These are phyloP conservation scores for Botryotinia narcissicola DNA, from an alignment of 2,329 filamentous ascomycete species.

Conservation along the genomic window DNA sequence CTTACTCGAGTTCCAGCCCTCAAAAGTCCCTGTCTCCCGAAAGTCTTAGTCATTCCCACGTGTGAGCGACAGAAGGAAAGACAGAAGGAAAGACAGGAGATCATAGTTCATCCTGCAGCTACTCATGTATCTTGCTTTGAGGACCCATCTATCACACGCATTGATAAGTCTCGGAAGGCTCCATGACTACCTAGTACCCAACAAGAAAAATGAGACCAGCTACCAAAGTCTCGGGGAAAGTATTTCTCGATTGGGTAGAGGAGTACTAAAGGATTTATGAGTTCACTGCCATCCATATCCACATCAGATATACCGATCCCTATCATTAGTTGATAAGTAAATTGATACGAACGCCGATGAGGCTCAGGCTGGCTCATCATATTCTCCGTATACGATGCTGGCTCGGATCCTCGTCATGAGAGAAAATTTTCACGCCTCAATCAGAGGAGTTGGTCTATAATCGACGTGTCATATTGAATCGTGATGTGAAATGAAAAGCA, in stretches of 20 bases:
- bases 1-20: slow-evolving; percentile 13
- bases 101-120: neutral
- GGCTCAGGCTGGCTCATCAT: slow-evolving; percentile 15
- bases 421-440: neutral
- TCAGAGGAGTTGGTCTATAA: neutral
- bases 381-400: neutral
- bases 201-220: slow-evolving; percentile 9
- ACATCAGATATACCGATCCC: slow-evolving; percentile 1
- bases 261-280: neutral
- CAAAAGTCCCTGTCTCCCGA: neutral
- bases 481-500: neutral
- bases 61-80: slow-evolving; percentile 7
- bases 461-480: slow-evolving; percentile 8
- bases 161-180: slow-evolving; percentile 8
- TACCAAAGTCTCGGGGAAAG: slow-evolving; percentile 7
- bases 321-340: slow-evolving; percentile 17
- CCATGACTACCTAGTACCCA: slow-evolving; percentile 1
- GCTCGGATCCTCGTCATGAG: neutral
- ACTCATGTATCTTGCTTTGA: neutral
- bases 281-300: neutral
- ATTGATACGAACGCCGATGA: slow-evolving; percentile 13
- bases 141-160: slow-evolving; percentile 1
- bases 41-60: slow-evolving; percentile 19
- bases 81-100: slow-evolving; percentile 9
- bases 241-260: neutral